Base-by-base conservation (phyloP, 257 asterid species). In the Voacanga thouarsii region DNA sequence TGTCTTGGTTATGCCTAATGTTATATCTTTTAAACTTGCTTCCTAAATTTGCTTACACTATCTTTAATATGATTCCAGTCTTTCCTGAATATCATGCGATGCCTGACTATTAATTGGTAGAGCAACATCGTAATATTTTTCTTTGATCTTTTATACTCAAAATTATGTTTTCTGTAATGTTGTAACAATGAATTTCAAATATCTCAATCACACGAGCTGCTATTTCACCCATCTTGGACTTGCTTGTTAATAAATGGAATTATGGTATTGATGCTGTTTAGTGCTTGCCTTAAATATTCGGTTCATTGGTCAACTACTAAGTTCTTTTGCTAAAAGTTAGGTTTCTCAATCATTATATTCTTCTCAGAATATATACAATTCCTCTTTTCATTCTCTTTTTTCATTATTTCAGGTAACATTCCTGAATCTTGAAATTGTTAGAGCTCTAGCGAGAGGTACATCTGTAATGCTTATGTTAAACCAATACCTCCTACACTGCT, bases 361-460 rank as follows among this genome's bases (percentile, higher is more conserved):
- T 67, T 67, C 39, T 37, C 16, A 21, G 33, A 18, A 2, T 12
- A 21, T 21, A 15, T 41, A 12, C 26, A 30, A 11, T 39, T 74
- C 23, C 19, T 59, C 60, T 16, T 50, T 11, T 44, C 12, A 7
- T 41, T 44, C 70, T 47, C 51, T 21, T 7, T 16, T 1, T 55
- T 81, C 55, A 65, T 78, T 49, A 26, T 81, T 85, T 76, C 92
- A 95, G 99, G 99, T 95, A 76, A 93, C 97, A 30, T 87, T 92
- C 70, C 98, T 94, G 79, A 94, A 92, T 86, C 97, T 87, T 82
- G 97, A 92, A 87, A 89, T 94, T 66, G 98, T 94, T 80, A 86
- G 96, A 85, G 92, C 92, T 51, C 97, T 93, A 74, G 99, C 98
- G 71, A 95, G 89, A 89, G 98, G 99, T 95, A 84, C 60, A 23